Conservation (phyloP, 2,329 filamentous ascomycete species). For the Talaromyces marneffei region DNA sequence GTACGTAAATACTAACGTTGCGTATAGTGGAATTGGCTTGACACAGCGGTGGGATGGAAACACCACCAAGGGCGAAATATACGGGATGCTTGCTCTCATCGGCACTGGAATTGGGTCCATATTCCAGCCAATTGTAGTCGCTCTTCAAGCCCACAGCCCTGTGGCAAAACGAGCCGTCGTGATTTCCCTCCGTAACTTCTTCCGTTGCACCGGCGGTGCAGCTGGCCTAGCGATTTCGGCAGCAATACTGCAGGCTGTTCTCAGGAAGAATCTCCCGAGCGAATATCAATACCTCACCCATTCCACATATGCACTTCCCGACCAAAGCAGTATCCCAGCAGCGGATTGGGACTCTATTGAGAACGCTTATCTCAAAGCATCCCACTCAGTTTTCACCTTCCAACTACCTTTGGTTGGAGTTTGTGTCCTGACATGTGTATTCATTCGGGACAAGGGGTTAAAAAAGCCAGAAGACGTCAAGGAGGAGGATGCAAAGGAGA, state of each 20-base stretch:
- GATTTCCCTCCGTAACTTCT: constrained; percentile 58
- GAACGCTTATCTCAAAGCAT: constrained; percentile 50
- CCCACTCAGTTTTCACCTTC: constrained; percentile 51
- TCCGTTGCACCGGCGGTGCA: constrained; percentile 55
- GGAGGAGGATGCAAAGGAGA: constrained; percentile 12
- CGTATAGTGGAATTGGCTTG: constrained; percentile 45
- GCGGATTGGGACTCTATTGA: constrained; percentile 40
- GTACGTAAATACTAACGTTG: not conserved
- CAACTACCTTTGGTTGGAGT: constrained; percentile 51
- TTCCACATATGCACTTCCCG: constrained; percentile 36
- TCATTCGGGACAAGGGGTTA: constrained; percentile 50
- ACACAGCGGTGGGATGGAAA: constrained; percentile 45
- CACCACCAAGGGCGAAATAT: constrained; percentile 46
- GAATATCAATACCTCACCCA: constrained; percentile 35
- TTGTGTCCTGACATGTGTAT: constrained; percentile 46
- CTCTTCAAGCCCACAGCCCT: constrained; percentile 52
- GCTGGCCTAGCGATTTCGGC: constrained; percentile 54
- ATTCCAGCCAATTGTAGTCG: constrained; percentile 52
- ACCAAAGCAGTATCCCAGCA: constrained; percentile 23
- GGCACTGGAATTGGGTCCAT: constrained; percentile 51
- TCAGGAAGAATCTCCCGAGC: constrained; percentile 36
- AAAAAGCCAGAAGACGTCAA: constrained; percentile 29
- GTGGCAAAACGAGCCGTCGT: constrained; percentile 56
- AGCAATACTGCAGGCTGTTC: constrained; percentile 42
- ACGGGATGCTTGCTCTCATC: constrained; percentile 46